Evolutionary conservation across 2,329 filamentous ascomycete species (phyloP).

Genomic region (Curvularia lunata): DNA sequence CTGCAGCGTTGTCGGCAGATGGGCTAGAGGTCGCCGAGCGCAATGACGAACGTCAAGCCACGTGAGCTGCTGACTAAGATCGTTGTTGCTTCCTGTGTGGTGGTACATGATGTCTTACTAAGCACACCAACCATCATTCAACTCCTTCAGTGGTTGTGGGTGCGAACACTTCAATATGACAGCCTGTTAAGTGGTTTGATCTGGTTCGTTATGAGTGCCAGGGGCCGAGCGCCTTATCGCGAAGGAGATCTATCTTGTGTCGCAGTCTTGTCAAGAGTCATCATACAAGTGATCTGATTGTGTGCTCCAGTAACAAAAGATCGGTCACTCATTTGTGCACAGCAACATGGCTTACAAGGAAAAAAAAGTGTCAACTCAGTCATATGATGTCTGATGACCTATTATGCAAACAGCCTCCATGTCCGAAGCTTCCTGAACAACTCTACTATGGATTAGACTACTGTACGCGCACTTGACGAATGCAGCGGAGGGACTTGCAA

Average conservation of each 20-base stretch:
- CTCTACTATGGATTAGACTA: neutral
- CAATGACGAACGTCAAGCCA: slow-evolving; percentile 26
- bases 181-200: neutral
- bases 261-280: neutral
- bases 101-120: neutral
- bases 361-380: neutral
- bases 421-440: neutral
- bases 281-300: neutral
- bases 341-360: neutral
- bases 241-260: neutral
- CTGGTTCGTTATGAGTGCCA: neutral
- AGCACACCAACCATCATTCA: neutral
- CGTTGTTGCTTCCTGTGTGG: neutral
- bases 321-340: neutral
- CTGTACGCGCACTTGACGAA: neutral
- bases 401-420: neutral
- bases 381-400: neutral
- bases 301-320: neutral
- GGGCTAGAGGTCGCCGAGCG: slow-evolving; percentile 18
- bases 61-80: slow-evolving; percentile 23
- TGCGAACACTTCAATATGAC: neutral
- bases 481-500: neutral
- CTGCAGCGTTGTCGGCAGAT: slow-evolving; percentile 23
- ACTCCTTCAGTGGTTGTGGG: neutral
- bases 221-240: neutral